phyloP scores from a whole-genome alignment of 208 protist genomes.

The Phytomonas sp. region DNA sequence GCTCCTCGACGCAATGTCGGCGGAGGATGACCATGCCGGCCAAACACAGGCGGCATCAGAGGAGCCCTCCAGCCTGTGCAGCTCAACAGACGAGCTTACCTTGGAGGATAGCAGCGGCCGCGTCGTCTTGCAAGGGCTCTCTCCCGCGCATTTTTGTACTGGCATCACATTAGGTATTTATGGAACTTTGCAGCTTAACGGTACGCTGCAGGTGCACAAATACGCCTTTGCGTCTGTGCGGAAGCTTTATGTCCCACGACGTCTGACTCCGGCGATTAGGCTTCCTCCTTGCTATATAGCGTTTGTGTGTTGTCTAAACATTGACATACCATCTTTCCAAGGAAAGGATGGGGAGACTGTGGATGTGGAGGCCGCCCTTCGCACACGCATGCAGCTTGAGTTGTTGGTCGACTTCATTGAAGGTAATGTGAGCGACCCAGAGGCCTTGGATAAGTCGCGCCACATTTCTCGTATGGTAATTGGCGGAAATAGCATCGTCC shows the following conservation, averaged over 20 bases:
- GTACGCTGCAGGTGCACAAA: conserved; percentile 44
- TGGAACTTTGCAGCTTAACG: conserved; percentile 55
- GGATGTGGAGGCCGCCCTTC: conserved; percentile 14
- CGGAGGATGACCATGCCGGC: conserved; percentile 14
- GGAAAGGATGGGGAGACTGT: conserved; percentile 16
- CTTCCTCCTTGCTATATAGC: conserved; percentile 68
- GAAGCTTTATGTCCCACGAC: conserved; percentile 38
- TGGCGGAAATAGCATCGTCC: conserved; percentile 80
- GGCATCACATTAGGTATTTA: conserved; percentile 71
- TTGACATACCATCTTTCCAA: conserved; percentile 7
- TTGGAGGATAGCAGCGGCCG: conserved; percentile 83
- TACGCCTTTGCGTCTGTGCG: conserved; percentile 47
- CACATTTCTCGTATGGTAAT: conserved; percentile 71
- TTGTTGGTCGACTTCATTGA: conserved; percentile 76
- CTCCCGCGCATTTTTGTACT: conserved; percentile 56
- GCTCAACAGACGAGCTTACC: conserved; percentile 48
- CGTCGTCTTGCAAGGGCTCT: conserved; percentile 44
- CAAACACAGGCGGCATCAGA: conserved; percentile 19
- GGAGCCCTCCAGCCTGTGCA: conserved; percentile 47
- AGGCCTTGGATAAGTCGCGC: conserved; percentile 30
- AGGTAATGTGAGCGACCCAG: conserved; percentile 46
- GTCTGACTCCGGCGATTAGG: conserved; percentile 9
- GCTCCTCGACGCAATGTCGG: background rate
- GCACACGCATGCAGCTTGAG: conserved; percentile 36
- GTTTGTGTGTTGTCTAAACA: conserved; percentile 67